Percentiles rank a stretch among this genome's conserved stretches.
Conservation (phyloP, 2,329 filamentous ascomycete species). For the Colletotrichum acutatum region DNA sequence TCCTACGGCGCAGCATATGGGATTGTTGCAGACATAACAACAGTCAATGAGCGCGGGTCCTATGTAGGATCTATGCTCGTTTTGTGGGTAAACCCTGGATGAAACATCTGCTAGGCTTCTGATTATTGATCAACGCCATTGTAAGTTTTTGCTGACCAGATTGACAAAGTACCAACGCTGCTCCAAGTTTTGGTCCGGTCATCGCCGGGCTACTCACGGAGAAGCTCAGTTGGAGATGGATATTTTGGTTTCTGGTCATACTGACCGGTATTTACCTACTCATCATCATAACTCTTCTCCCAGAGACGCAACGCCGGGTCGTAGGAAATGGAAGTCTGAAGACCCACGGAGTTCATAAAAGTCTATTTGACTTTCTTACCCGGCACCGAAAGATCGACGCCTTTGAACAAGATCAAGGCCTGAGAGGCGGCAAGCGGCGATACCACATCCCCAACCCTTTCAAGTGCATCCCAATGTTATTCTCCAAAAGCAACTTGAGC, state of each 20-base stretch:
- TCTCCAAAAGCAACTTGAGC: neutral
- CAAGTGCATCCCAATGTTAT: neutral
- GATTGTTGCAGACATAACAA: too few relatives aligned
- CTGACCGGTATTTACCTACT: conserved; percentile 49
- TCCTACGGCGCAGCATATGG: too few relatives aligned
- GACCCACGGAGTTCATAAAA: neutral
- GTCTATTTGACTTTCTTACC: neutral
- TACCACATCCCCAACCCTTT: neutral
- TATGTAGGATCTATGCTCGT: too few relatives aligned
- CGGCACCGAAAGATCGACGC: neutral
- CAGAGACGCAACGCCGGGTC: conserved; percentile 53
- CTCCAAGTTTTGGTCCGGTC: conserved; percentile 56
- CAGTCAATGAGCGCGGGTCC: too few relatives aligned
- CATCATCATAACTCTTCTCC: conserved; percentile 54
- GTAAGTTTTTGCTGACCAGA: neutral
- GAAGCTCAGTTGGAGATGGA: conserved; percentile 61
- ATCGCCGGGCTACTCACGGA: conserved; percentile 62
- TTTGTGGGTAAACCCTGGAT: too few relatives aligned
- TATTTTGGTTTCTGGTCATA: conserved; percentile 66
- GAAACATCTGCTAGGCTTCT: too few relatives aligned
- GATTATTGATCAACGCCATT: neutral
- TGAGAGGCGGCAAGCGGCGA: too few relatives aligned
- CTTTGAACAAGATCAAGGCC: too few relatives aligned
- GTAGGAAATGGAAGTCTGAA: conserved; percentile 40
- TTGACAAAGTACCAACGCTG: neutral